Evolutionary conservation across 1,284 basidiomycete species (phyloP).

Genomic region (Malassezia japonica): DNA sequence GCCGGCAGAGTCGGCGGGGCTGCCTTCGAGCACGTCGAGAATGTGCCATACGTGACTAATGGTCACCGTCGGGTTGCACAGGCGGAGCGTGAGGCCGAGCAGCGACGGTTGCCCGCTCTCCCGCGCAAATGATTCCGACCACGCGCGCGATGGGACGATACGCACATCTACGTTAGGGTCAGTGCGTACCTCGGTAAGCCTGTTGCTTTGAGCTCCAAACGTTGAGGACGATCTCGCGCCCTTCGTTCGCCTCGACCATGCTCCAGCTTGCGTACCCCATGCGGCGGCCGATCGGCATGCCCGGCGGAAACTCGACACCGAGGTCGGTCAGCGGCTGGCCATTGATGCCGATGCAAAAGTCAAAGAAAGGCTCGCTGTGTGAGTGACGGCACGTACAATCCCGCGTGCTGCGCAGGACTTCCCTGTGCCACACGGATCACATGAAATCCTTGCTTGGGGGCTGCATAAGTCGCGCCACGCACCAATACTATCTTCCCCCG

Average conservation of each 20-base stretch:
- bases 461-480: conserved; percentile 3
- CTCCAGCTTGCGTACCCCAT: conserved; percentile 28
- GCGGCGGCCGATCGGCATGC: background rate
- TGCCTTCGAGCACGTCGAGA: conserved; percentile 86
- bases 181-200: conserved; percentile 65
- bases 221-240: conserved; percentile 63
- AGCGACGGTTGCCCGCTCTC: conserved; percentile 57
- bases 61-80: conserved; percentile 54
- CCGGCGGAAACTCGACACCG: conserved; percentile 15
- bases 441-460: conserved; percentile 41
- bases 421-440: conserved; percentile 47
- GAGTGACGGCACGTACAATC: conserved; percentile 52
- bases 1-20: conserved; percentile 71
- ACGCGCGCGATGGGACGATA: conserved; percentile 71
- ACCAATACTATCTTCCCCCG: background rate
- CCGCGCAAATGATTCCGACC: conserved; percentile 51
- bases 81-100: conserved; percentile 79
- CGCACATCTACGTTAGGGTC: conserved; percentile 56
- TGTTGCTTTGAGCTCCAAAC: conserved; percentile 87
- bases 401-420: conserved; percentile 57
- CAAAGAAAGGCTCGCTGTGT: conserved; percentile 74
- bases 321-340: conserved; percentile 32
- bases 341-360: conserved; percentile 85
- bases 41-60: conserved; percentile 71
- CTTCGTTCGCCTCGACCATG: conserved; percentile 72